Evolutionary conservation across 257 asterid species (phyloP), one percentile per base, ranked within the genome.

Genomic region (Solanum megistacrolobum): DNA sequence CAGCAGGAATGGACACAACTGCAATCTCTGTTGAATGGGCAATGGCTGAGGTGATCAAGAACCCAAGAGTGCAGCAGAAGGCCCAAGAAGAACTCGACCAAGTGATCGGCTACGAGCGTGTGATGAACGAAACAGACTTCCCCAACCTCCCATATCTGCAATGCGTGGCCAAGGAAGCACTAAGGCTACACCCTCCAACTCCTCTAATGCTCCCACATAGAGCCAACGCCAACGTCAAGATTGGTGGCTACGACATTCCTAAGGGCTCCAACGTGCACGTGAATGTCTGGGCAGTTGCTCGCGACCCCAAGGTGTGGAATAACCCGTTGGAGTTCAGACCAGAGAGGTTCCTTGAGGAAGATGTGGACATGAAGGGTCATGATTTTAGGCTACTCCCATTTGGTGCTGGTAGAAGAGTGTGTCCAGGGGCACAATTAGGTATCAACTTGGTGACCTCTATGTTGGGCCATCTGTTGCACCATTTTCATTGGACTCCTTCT

Each of bases 1-100:
- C 96, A 55, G 95, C 98, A 23, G 98, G 98, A 55, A 93, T 88
- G 94, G 98, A 95, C 92, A 93, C 96, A 65, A 93, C 93, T 46
- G 94, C 96, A 31, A 94, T 94, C 68, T 91, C 98, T 3, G 98
- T 94, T 1, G 98, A 95, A 79, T 95, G 98, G 98, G 98, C 98
- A 39, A 94, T 95, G 98, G 95, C 97, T 5, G 98, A 94, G 88
- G n/a, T 95, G 90, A 91, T 94, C 90, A 95, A 90, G 93, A 94
- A 95, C 79, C 94, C 93, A 14, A 90, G 95, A 68, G 93, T 92
- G 87, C 98, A 93, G 86, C 91, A 90, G 43, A 94, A 93, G 93
- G 94, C 92, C 41, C 98, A 94, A 38, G 95, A 95, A 60, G 98
- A 94, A 89, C 93, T 94, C 1, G 98, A 94, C 89, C 91, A 88